Percentiles rank a stretch among this genome's conserved stretches.
phyloP scores from a whole-genome alignment of 2,329 filamentous ascomycete genomes.

The Metarhizium sp. region DNA sequence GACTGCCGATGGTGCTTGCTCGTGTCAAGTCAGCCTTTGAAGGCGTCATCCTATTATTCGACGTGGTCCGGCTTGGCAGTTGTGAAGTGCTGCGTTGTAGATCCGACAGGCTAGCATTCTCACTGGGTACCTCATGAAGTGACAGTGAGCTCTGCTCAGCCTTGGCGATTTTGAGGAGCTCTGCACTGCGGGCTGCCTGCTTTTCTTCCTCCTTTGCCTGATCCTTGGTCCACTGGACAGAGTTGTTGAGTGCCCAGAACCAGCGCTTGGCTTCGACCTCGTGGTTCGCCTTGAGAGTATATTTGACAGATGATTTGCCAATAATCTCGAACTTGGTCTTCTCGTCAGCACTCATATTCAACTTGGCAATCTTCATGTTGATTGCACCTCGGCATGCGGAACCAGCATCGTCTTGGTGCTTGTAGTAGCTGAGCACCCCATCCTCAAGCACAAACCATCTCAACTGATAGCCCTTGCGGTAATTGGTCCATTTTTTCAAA shows the following conservation, averaged over 20 bases:
- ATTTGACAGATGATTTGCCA: conserved; percentile 97
- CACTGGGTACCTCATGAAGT: conserved; percentile 37
- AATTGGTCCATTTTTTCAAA: conserved; percentile 99
- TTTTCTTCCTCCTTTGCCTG: conserved; percentile 86
- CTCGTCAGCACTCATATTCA: conserved; percentile 94
- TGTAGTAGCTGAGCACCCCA: conserved; percentile 96
- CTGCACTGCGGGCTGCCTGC: conserved; percentile 63
- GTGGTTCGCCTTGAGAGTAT: conserved; percentile 95
- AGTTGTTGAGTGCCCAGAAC: conserved; percentile 99
- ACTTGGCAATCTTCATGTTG: conserved; percentile 92
- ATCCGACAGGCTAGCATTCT: conserved; percentile 42
- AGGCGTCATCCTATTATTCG: conserved; percentile 17
- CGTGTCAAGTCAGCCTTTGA: conserved; percentile 27
- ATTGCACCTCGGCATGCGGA: conserved; percentile 95
- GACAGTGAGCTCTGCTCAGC: conserved; percentile 55
- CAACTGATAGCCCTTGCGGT: conserved; percentile 91
- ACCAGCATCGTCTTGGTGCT: conserved; percentile 94
- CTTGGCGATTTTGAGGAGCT: conserved; percentile 69
- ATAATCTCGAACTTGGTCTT: conserved; percentile 98
- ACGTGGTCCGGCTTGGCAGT: conserved; percentile 21
- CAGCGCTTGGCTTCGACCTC: conserved; percentile 96
- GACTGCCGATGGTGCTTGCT: conserved; percentile 37
- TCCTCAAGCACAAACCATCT: conserved; percentile 98
- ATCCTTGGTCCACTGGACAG: conserved; percentile 97
- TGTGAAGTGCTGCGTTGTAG: conserved; percentile 34